Conservation (phyloP, 2,329 filamentous ascomycete genomes). For the Nemania sp. region DNA sequence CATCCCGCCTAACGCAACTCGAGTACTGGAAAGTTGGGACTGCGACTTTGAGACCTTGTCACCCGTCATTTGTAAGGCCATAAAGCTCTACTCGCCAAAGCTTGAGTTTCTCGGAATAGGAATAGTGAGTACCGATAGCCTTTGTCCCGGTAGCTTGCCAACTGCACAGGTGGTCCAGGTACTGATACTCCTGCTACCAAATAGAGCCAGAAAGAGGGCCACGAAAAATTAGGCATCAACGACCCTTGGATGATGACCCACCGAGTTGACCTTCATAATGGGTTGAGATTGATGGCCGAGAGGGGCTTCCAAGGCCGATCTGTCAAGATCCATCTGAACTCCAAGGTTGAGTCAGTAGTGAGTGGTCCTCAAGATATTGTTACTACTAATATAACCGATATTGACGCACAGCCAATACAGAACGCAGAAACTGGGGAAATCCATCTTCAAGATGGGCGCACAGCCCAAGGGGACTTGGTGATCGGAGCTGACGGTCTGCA, state of each 20-base stretch:
- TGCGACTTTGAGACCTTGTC: slow-evolving; percentile 8
- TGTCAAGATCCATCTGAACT: slow-evolving; percentile 21
- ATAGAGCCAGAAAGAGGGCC: slow-evolving; percentile 4
- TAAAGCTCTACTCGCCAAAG: neutral
- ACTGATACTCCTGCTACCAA: neutral
- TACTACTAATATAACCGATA: neutral
- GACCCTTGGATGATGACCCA: slow-evolving; percentile 19
- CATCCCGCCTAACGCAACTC: slow-evolving; percentile 14
- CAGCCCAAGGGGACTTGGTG: slow-evolving; percentile 16
- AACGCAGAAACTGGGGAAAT: slow-evolving; percentile 21
- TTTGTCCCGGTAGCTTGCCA: neutral
- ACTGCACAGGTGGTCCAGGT: neutral
- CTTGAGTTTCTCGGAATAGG: neutral
- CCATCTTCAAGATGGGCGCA: slow-evolving; percentile 13
- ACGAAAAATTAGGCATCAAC: neutral
- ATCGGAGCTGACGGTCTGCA: slow-evolving; percentile 22
- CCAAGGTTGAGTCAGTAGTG: slow-evolving; percentile 21
- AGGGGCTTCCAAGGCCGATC: slow-evolving; percentile 10
- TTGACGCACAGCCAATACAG: neutral
- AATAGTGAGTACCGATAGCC: neutral
- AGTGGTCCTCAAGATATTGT: neutral
- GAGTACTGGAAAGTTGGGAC: slow-evolving; percentile 16
- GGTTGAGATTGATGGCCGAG: slow-evolving; percentile 8
- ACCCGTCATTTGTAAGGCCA: slow-evolving; percentile 5
- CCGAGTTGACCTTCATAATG: slow-evolving; percentile 20